Conservation (phyloP, 352 stramenopile species). For the Globisporangium apiculatum region DNA sequence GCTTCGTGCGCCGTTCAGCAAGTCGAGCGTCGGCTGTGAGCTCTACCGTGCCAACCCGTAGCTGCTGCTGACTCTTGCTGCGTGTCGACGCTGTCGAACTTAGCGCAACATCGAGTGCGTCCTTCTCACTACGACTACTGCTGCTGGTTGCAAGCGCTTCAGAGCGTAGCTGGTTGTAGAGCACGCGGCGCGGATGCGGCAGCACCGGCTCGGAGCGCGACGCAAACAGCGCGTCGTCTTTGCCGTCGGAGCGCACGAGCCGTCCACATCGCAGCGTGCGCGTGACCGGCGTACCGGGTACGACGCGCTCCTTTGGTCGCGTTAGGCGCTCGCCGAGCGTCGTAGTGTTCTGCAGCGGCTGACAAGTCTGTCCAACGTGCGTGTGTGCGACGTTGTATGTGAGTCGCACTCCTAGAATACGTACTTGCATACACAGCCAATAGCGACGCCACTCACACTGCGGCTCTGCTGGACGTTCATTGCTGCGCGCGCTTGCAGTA, state of each 20-base stretch:
- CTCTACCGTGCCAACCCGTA: not conserved
- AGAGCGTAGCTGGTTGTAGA: conserved; percentile 11
- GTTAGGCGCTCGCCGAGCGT: conserved; percentile 31
- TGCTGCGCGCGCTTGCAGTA: conserved; percentile 17
- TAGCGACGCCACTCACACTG: conserved; percentile 4
- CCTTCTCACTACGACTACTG: conserved; percentile 7
- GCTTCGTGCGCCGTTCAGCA: conserved; percentile 20
- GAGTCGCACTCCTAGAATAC: too few species aligned
- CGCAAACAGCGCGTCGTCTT: conserved; percentile 12
- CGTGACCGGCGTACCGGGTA: conserved; percentile 28
- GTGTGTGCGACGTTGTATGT: not conserved
- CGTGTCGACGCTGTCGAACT: conserved; percentile 1
- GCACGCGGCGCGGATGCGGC: conserved; percentile 9
- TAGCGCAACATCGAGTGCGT: conserved; percentile 11
- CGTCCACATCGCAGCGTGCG: conserved; percentile 35
- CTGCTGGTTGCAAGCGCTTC: conserved; percentile 14
- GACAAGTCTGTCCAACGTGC: not conserved
- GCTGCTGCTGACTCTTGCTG: not conserved
- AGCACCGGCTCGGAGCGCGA: conserved; percentile 23
- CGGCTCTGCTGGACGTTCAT: conserved; percentile 7
- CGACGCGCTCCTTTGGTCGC: conserved; percentile 20
- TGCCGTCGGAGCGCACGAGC: conserved; percentile 25
- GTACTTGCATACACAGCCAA: not conserved
- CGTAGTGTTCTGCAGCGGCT: conserved; percentile 21
- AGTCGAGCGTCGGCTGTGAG: conserved; percentile 11